phyloP scores from a whole-genome alignment of 306 rosid species.

The Rosa lucieae region DNA sequence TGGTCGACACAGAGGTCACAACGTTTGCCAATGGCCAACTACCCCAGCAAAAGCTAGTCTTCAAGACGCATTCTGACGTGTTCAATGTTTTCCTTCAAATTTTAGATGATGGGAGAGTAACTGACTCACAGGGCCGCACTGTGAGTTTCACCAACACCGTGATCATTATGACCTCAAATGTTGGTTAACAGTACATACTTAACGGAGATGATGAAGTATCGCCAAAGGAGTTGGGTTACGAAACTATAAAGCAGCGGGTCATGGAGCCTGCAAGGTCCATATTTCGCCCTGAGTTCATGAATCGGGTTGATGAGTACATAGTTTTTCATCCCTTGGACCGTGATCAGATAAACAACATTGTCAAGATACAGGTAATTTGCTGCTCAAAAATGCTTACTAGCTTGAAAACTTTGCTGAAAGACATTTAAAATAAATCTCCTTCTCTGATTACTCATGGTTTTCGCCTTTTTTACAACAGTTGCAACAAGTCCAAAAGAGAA shows the following conservation, averaged over 20 bases:
- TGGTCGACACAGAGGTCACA: slow-evolving; percentile 79
- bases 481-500: slow-evolving; percentile 86
- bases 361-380: slow-evolving; percentile 73
- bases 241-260: slow-evolving; percentile 80
- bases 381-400: background rate
- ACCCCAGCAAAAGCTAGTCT: slow-evolving; percentile 77
- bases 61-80: slow-evolving; percentile 68
- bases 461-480: slow-evolving; percentile 40
- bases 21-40: slow-evolving; percentile 74
- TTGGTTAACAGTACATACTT: slow-evolving; percentile 92
- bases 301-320: slow-evolving; percentile 90
- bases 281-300: slow-evolving; percentile 96
- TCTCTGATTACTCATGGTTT: background rate
- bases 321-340: slow-evolving; percentile 95
- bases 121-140: slow-evolving; percentile 94
- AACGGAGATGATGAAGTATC: slow-evolving; percentile 58
- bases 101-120: slow-evolving; percentile 92
- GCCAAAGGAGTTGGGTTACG: slow-evolving; percentile 65
- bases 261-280: slow-evolving; percentile 93
- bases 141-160: slow-evolving; percentile 91
- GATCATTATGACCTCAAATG: slow-evolving; percentile 96
- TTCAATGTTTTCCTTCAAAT: slow-evolving; percentile 96
- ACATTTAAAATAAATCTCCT: background rate
- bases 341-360: slow-evolving; percentile 75
- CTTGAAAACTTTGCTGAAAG: background rate